Base-by-base conservation (phyloP, 306 rosid genomes). In the Inga leiocalycina region DNA sequence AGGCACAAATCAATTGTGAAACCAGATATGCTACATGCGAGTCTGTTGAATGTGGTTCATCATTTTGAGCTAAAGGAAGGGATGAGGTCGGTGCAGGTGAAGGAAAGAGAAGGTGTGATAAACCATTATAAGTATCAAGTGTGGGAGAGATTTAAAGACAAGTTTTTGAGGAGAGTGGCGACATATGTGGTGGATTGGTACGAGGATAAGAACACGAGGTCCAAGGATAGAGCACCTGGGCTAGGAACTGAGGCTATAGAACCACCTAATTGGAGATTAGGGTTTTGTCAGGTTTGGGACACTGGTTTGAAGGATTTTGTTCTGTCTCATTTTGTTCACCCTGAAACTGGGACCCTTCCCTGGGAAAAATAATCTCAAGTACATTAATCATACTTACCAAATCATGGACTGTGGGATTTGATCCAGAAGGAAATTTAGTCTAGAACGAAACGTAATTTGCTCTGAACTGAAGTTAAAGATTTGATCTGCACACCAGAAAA, bases 101-200 rank as follows among this genome's bases (percentile, higher is more conserved):
- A 89, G 1, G 97, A 88, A 82, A 67, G 85, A 17, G 59, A 70
- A 46, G 97, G 85, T 11, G 74, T 91, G 39, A 81, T 97, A 72
- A 97, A 97, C 89, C 99, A 97, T 82, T 97, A 97, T 82, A 97
- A 97, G 85, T 97, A 91, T 76, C 99, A 97, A 83, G 99, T 92
- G 59, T 97, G 99, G 99, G 97, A 92, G 48, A 90, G 83, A 39
- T 97, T 97, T 74, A 90, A 87, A 70, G 88, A 93, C 61, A 97
- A 97, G 86, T 97, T 97, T 82, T 87, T 44, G 79, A 92, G 99
- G 85, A 92, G 99, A 85, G 99, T 94, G 61, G 97, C 99, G 61
- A 97, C 99, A 14, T 97, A 97, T 79, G 99, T 97, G 69, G 98
- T 82, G 13, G 99, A 97, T 75, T 97, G 99, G 99, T 89, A 88